Percentiles rank a stretch among this genome's conserved stretches.
These are phyloP conservation scores for Mycena pura DNA, from an alignment of 768 basidiomycete species.

Conservation along the genomic window DNA sequence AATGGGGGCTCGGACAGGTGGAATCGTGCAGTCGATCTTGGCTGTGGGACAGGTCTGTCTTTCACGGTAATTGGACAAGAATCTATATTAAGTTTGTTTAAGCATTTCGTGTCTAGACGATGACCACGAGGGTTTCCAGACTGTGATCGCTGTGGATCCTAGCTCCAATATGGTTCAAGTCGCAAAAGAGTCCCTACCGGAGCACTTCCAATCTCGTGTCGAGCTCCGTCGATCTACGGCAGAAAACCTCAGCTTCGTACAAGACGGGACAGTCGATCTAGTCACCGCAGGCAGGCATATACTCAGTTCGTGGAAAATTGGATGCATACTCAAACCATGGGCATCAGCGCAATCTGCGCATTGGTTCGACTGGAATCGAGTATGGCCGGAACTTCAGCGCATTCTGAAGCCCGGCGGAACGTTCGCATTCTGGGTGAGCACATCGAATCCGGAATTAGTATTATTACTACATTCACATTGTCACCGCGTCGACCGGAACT, in stretches of 20 bases:
- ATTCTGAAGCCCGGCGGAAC: constrained; percentile 68
- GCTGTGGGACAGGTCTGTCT: constrained; percentile 80
- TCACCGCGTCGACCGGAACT: too few relatives aligned
- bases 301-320: background rate
- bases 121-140: constrained; percentile 48
- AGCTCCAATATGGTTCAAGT: constrained; percentile 71
- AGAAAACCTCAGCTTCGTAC: constrained; percentile 60
- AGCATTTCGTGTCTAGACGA: background rate
- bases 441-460: too few relatives aligned
- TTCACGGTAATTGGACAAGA: too few relatives aligned
- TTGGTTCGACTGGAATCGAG: constrained; percentile 79
- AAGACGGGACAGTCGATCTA: constrained; percentile 65
- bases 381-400: constrained; percentile 72
- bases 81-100: background rate
- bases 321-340: background rate
- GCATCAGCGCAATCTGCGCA: constrained; percentile 74
- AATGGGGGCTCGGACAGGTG: constrained; percentile 34
- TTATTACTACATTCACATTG: too few relatives aligned
- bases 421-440: constrained; percentile 72
- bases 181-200: constrained; percentile 42
- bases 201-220: constrained; percentile 20
- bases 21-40: constrained; percentile 73
- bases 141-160: constrained; percentile 75
- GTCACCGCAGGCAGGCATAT: constrained; percentile 62
- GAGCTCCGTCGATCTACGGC: constrained; percentile 47